Base-by-base conservation (phyloP, 768 basidiomycete species). In the Boletus vinaceobasis region DNA sequence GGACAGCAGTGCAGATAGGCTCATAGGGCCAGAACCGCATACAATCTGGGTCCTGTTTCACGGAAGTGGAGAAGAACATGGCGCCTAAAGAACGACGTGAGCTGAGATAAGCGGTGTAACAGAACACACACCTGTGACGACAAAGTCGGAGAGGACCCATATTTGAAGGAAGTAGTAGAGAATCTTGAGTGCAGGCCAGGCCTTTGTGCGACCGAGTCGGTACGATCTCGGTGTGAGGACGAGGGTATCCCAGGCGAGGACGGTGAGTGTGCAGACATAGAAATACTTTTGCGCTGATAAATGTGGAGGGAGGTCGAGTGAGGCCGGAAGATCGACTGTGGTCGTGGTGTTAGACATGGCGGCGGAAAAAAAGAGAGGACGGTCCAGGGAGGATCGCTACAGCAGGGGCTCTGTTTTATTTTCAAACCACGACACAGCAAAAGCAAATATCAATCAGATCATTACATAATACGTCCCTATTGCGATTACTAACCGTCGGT, bases 241-340 rank as follows among this genome's bases (percentile, higher is more conserved):
- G 63, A 93, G 83, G 35, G 90, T 85, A 64, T 93, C 90, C 90
- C 91, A 93, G 7, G 90, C 90, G 0, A 90, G 87, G 52, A 93
- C 88, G 50, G 90, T 93, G 58, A 93, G 82, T 0, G 90, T 90
- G 75, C 90, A 93, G 59, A 93, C 91, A 44, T 89, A 82, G 68
- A 93, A 91, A 63, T 93, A 93, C 71, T 93, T 92, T 78, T 92
- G 90, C 0, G 90, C 90, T 31, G 81, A 83, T 35, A 93, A 78
- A 68, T 90, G 90, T 2, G 90, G 80, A 0, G 90, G 80, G 6
- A 92, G 81, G 60, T 87, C 75, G 65, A 93, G 84, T 23, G 84
- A 88, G 50, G 77, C 70, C 17, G 90, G 90, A 8, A 92, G 68
- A 0, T 14, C 13, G 2, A 43, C 5, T 15, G 31, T 4, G 43